Conservation (phyloP, 305 asterid species). For the Rubia tinctorum region DNA sequence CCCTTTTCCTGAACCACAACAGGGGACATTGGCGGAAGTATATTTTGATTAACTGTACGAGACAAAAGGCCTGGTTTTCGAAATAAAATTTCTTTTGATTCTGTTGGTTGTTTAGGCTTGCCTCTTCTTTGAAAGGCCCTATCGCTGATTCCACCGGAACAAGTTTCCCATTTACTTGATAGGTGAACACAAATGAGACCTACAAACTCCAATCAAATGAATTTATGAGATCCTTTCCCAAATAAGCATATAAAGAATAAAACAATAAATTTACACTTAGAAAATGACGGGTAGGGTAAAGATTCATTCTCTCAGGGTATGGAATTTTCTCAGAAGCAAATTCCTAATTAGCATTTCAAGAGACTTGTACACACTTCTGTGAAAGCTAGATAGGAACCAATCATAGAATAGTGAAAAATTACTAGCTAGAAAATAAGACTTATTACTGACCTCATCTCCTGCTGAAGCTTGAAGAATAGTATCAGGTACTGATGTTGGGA, state of each 20-base stretch:
- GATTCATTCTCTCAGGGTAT: not conserved
- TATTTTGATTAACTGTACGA: slow-evolving; percentile 27
- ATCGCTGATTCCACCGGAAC: slow-evolving; percentile 69
- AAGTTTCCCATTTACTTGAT: slow-evolving; percentile 91
- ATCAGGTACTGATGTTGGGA: slow-evolving; percentile 88
- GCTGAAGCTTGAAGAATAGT: slow-evolving; percentile 83
- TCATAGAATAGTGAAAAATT: slow-evolving; percentile 6
- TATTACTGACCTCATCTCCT: slow-evolving; percentile 74
- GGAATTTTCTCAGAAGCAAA: not conserved
- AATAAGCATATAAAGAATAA: slow-evolving; percentile 2
- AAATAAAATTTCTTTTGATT: slow-evolving; percentile 32
- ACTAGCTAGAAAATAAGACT: slow-evolving; percentile 14
- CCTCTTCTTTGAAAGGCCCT: slow-evolving; percentile 34
- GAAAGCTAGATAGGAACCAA: not conserved
- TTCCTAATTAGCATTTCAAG: not conserved
- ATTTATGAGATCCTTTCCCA: slow-evolving; percentile 16
- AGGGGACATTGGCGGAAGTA: slow-evolving; percentile 31
- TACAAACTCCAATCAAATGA: slow-evolving; percentile 29
- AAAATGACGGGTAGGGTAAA: not conserved
- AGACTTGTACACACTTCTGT: slow-evolving; percentile 11
- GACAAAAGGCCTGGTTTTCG: slow-evolving; percentile 29
- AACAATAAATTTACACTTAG: not conserved
- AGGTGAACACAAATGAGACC: slow-evolving; percentile 95
- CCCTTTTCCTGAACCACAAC: slow-evolving; percentile 27
- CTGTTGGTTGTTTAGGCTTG: slow-evolving; percentile 29